These are phyloP conservation scores for Lactarius hengduanensis DNA, from an alignment of 768 basidiomycete species.

Conservation along the genomic window DNA sequence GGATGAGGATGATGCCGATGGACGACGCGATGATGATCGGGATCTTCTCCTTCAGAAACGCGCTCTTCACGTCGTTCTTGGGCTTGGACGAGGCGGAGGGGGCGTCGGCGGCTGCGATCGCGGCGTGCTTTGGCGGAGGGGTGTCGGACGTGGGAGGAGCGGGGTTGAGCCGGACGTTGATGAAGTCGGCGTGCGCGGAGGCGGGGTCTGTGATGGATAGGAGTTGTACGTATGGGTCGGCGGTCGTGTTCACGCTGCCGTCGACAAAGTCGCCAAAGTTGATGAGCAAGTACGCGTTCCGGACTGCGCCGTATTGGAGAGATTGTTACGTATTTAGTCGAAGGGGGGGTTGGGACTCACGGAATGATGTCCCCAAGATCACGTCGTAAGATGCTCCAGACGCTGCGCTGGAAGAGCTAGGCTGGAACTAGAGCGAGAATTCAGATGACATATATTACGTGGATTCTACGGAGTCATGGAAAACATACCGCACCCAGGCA, in stretches of 20 bases:
- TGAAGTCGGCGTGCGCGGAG: conserved; percentile 61
- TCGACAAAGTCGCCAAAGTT: conserved; percentile 38
- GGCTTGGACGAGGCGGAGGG: neutral
- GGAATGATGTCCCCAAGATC: conserved; percentile 40
- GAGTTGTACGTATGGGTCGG: conserved; percentile 67
- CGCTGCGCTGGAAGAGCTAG: conserved; percentile 30
- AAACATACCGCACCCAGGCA: conserved; percentile 36
- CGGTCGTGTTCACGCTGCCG: conserved; percentile 38
- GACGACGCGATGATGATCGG: conserved; percentile 9
- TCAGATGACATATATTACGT: neutral
- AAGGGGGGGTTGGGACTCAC: conserved; percentile 29
- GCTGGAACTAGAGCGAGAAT: conserved; percentile 35
- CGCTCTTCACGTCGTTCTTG: neutral
- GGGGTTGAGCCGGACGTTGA: conserved; percentile 53
- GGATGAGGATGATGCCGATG: neutral
- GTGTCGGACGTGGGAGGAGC: conserved; percentile 37
- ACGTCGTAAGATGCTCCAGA: conserved; percentile 33
- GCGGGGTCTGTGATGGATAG: conserved; percentile 54
- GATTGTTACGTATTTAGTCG: neutral
- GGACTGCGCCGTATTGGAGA: conserved; percentile 30
- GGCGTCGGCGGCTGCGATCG: neutral
- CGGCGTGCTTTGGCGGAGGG: neutral
- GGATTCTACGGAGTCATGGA: neutral
- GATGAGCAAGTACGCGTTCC: conserved; percentile 40
- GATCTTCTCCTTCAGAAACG: conserved; percentile 2